Conservation (phyloP, 768 basidiomycete genomes). For the Kondoa malvinella region DNA sequence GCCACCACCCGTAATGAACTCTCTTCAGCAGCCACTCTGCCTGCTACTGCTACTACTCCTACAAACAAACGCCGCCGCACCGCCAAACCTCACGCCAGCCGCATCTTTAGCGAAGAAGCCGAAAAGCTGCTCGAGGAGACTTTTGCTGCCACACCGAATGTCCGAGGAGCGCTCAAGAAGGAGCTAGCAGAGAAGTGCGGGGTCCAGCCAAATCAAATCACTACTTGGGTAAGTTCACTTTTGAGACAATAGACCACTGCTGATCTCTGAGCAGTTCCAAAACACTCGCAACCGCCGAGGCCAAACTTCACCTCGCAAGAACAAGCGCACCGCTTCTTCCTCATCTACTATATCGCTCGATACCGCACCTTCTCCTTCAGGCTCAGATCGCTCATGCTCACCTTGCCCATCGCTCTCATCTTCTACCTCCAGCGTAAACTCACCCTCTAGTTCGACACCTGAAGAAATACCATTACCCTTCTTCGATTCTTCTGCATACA, state of each 20-base stretch:
- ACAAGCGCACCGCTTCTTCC: background rate
- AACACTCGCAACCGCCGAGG: background rate
- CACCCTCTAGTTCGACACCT: background rate
- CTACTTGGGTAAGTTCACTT: background rate
- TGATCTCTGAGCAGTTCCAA: background rate
- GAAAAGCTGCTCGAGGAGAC: background rate
- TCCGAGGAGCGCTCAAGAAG: background rate
- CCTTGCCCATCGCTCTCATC: background rate
- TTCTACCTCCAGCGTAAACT: background rate
- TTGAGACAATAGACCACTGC: background rate
- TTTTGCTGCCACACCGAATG: background rate
- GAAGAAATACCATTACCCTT: background rate
- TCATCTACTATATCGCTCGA: background rate
- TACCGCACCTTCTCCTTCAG: background rate
- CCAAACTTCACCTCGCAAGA: background rate
- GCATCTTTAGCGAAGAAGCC: background rate
- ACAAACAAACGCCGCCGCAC: background rate
- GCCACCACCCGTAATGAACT: too few species aligned
- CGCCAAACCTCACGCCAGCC: background rate
- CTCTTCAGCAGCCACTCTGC: background rate
- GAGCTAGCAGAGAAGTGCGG: background rate
- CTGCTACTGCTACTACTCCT: background rate
- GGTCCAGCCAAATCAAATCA: background rate
- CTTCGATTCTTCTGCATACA: background rate
- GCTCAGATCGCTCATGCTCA: background rate